Base-by-base conservation (phyloP, 257 asterid species). In the Nemophila menziesii region DNA sequence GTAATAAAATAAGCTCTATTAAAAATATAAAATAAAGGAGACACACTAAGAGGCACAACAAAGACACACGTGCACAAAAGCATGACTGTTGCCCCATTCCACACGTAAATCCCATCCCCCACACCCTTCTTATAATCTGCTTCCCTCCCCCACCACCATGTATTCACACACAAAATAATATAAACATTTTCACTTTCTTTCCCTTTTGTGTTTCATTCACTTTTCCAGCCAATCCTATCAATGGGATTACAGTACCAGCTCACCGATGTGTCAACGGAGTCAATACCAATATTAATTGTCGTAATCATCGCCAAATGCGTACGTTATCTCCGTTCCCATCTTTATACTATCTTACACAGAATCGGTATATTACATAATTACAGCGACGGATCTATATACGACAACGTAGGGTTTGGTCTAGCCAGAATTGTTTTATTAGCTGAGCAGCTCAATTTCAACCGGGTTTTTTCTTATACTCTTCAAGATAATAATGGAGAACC, bases 211-310 rank as follows among this genome's bases (percentile, higher is more conserved):
- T 17, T 24, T 44, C 8, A 12, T 9, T 8, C 14, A 44, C 11
- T n/a, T n/a, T n/a, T n/a, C 33, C 11, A 44, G n/a, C 13, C 11
- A 0, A 26, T 24, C 15, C 5, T 4, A 33, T 8, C 44, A 8
- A 82, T 82, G 93, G 93, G 93, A 22, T 55, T 82, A 46, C 72
- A 71, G 38, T 70, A 48, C 54, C 79, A 79, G 49, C 68, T 82
- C 5, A 75, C 73, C 62, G 92, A 79, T 52, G 56, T 76, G 9
- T 79, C 94, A 13, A 51, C 82, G 11, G 94, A 82, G 33, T 82
- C 94, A 7, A 24, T 73, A 43, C 56, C 81, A 38, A 58, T 79
- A 9, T 48, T 73, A 40, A 36, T 63, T 48, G 71, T 63, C 19
- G 67, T 67, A 15, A 71, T 75, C 43, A 44, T 79, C 29, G 92